A percentile compares a stretch with the other conserved stretches of the same genome.
These are phyloP conservation scores for Epichloe festucae DNA, from an alignment of 2,329 filamentous ascomycete genomes.

Conservation along the genomic window DNA sequence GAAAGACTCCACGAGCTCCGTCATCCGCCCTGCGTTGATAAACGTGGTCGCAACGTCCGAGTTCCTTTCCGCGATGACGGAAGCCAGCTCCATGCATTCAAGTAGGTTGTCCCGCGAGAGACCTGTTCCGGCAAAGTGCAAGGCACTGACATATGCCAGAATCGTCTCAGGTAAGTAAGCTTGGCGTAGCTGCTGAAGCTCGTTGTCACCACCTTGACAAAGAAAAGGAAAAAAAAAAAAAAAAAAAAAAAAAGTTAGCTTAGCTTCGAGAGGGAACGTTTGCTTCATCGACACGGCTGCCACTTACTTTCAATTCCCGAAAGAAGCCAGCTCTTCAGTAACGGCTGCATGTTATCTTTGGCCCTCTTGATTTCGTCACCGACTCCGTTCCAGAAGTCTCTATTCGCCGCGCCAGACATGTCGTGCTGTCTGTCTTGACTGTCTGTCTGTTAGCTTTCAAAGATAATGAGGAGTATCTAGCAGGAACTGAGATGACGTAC, in stretches of 20 bases:
- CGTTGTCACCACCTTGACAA: constrained; percentile 34
- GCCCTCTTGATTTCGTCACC: constrained; percentile 39
- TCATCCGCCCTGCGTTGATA: constrained; percentile 51
- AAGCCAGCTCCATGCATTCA: constrained; percentile 77
- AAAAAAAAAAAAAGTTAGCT: not conserved
- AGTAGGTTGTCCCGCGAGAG: constrained; percentile 65
- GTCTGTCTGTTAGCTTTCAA: not conserved
- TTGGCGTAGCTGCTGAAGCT: constrained; percentile 53
- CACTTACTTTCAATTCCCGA: constrained; percentile 40
- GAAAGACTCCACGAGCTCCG: constrained; percentile 63
- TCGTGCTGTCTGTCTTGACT: not conserved
- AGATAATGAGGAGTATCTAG: not conserved
- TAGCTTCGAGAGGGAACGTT: not conserved
- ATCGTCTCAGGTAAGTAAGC: constrained; percentile 78
- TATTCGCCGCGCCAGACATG: constrained; percentile 22
- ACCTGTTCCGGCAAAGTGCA: constrained; percentile 66
- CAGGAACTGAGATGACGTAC: constrained; percentile 25
- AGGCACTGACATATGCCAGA: constrained; percentile 67
- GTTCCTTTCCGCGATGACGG: constrained; percentile 56
- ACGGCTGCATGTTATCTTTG: constrained; percentile 42
- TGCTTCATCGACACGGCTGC: not conserved
- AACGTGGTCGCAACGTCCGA: constrained; percentile 56
- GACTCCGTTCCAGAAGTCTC: constrained; percentile 42
- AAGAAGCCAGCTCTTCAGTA: constrained; percentile 54
- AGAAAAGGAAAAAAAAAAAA: not conserved